Conservation (phyloP, 495 filamentous ascomycete species). For the Penicillium cataractarum region DNA sequence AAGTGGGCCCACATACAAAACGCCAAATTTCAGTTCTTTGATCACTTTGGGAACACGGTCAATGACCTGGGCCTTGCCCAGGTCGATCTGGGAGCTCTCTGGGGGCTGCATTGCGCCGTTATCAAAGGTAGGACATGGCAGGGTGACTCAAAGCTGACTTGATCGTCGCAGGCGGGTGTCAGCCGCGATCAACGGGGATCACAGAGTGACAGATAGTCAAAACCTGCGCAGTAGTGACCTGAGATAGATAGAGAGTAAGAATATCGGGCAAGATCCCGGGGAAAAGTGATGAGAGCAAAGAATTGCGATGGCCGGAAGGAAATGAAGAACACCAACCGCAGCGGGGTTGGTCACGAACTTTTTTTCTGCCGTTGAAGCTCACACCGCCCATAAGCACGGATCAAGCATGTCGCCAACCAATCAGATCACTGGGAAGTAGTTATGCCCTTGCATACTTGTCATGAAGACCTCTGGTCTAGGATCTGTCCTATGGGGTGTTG, state of each 20-base stretch:
- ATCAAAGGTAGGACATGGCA: constrained; percentile 49
- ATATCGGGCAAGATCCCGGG: background rate
- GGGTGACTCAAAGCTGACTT: constrained; percentile 36
- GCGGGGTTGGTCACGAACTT: constrained; percentile 39
- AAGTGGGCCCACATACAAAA: constrained; percentile 61
- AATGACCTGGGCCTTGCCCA: constrained; percentile 85
- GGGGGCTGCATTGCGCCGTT: constrained; percentile 51
- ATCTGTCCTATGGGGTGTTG: too few species aligned
- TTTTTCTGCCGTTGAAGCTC: constrained; percentile 37
- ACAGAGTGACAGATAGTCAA: background rate
- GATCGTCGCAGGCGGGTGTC: constrained; percentile 28
- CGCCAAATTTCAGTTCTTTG: constrained; percentile 90
- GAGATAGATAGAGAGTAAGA: background rate
- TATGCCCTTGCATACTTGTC: background rate
- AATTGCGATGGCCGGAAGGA: constrained; percentile 14
- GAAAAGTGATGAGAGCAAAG: background rate
- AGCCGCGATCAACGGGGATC: constrained; percentile 18
- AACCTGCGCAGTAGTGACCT: background rate
- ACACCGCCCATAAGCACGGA: constrained; percentile 16
- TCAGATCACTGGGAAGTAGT: background rate
- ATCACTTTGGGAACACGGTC: constrained; percentile 88
- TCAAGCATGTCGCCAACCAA: background rate
- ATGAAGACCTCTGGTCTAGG: background rate
- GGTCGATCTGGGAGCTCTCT: constrained; percentile 53
- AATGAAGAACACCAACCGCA: constrained; percentile 20